Conservation (phyloP, 768 basidiomycete genomes). For the Podaxis rugospora region DNA sequence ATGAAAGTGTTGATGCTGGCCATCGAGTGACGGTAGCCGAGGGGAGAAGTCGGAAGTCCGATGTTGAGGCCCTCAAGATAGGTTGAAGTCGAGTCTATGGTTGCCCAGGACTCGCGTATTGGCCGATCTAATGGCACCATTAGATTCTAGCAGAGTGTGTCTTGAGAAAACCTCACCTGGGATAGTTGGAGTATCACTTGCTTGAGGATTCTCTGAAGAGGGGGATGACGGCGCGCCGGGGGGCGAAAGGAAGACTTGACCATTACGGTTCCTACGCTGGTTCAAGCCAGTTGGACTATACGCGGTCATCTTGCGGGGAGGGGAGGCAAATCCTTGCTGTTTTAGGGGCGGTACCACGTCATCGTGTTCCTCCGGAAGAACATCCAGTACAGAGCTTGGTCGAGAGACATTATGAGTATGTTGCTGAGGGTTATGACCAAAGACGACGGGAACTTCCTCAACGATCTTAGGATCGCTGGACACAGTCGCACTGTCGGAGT, state of each 20-base stretch:
- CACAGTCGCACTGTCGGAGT: slow-evolving; percentile 25
- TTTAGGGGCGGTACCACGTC: slow-evolving; percentile 16
- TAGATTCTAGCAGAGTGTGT: background rate
- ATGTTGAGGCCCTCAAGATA: slow-evolving; percentile 38
- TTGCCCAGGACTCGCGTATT: slow-evolving; percentile 10
- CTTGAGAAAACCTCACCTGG: background rate
- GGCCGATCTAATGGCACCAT: slow-evolving; percentile 2
- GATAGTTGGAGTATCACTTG: background rate
- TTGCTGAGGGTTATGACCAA: slow-evolving; percentile 38
- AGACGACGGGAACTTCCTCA: slow-evolving; percentile 36
- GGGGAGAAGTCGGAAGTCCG: slow-evolving; percentile 28
- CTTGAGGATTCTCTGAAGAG: background rate
- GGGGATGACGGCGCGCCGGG: background rate
- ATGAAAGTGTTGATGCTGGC: slow-evolving; percentile 54
- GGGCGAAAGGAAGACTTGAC: slow-evolving; percentile 21
- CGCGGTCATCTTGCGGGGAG: slow-evolving; percentile 14
- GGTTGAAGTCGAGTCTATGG: slow-evolving; percentile 29
- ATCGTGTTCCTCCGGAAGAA: slow-evolving; percentile 45
- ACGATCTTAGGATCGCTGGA: slow-evolving; percentile 29
- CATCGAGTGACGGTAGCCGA: slow-evolving; percentile 39
- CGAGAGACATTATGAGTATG: slow-evolving; percentile 22
- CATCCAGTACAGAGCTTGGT: slow-evolving; percentile 32
- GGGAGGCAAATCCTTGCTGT: slow-evolving; percentile 13
- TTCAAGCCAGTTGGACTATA: slow-evolving; percentile 7
- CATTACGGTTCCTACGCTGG: slow-evolving; percentile 24